A percentile compares a stretch with the other conserved stretches of the same genome.
Evolutionary conservation across 495 filamentous ascomycete genomes (phyloP).

Genomic region (Cryomyces antarcticus): DNA sequence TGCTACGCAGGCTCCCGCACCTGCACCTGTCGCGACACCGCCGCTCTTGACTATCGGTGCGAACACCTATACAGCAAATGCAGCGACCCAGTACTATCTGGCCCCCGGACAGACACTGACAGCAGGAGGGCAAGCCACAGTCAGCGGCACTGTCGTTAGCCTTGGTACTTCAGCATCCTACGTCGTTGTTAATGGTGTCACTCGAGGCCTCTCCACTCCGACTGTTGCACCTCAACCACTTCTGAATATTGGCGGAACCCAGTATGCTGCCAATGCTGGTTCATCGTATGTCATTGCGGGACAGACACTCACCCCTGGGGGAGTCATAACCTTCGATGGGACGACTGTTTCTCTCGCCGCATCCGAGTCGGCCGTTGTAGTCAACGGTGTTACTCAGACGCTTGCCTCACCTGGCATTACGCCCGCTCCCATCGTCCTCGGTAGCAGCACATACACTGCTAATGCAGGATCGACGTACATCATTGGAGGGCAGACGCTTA

Average conservation of each 20-base stretch:
- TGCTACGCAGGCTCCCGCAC: neutral
- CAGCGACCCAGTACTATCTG: conserved; percentile 17
- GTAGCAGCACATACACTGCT: conserved; percentile 7
- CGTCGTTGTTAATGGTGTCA: conserved; percentile 15
- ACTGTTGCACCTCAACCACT: conserved; percentile 5
- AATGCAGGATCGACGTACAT: conserved; percentile 14
- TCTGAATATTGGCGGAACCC: conserved; percentile 12
- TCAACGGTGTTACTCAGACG: neutral
- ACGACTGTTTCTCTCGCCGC: neutral
- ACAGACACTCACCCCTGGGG: conserved; percentile 14
- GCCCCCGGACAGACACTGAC: conserved; percentile 11
- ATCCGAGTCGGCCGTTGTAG: neutral
- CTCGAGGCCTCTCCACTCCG: conserved; percentile 4
- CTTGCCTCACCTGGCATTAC: neutral
- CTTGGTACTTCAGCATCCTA: conserved; percentile 6
- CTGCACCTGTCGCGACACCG: conserved; percentile 2
- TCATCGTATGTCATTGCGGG: conserved; percentile 15
- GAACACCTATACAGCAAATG: conserved; percentile 14
- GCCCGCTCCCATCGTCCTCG: neutral
- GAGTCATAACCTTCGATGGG: conserved; percentile 10
- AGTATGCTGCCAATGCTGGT: conserved; percentile 13
- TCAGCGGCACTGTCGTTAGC: conserved; percentile 10
- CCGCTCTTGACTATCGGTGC: conserved; percentile 15
- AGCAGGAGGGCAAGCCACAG: conserved; percentile 12
- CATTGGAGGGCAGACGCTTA: conserved; percentile 14